phyloP scores from a whole-genome alignment of 495 filamentous ascomycete species.

The Aspergillus affinis region DNA sequence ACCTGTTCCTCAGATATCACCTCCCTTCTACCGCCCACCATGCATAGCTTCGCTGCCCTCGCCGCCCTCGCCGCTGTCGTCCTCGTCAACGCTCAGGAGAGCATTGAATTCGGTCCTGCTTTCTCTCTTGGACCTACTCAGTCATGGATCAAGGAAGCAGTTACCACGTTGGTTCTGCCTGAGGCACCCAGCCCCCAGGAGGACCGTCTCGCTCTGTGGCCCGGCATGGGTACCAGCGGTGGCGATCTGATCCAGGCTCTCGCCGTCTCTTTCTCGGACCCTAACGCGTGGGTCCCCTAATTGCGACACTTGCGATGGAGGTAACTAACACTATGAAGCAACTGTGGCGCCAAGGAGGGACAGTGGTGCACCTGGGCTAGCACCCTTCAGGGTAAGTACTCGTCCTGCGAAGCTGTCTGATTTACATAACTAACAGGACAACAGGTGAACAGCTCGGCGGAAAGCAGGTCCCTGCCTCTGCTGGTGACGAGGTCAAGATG shows the following conservation, averaged over 20 bases:
- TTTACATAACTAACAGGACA: not conserved
- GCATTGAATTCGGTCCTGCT: slow-evolving; percentile 31
- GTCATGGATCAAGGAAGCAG: slow-evolving; percentile 37
- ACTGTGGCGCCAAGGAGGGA: slow-evolving; percentile 31
- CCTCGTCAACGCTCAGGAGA: slow-evolving; percentile 19
- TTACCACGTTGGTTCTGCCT: slow-evolving; percentile 33
- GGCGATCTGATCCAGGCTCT: slow-evolving; percentile 41
- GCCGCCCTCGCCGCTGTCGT: slow-evolving; percentile 16
- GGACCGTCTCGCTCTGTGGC: slow-evolving; percentile 37
- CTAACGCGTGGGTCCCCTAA: slow-evolving; percentile 18
- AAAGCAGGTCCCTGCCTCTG: slow-evolving; percentile 22
- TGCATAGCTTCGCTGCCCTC: slow-evolving; percentile 10
- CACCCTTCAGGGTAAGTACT: slow-evolving; percentile 31
- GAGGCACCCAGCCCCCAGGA: slow-evolving; percentile 27
- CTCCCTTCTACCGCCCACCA: not conserved
- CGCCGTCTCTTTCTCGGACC: slow-evolving; percentile 33
- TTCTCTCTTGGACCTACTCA: slow-evolving; percentile 36
- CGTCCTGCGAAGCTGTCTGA: too few relatives aligned
- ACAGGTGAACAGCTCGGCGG: slow-evolving; percentile 21
- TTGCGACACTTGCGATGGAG: not conserved
- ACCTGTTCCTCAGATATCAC: not conserved
- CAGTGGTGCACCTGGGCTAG: slow-evolving; percentile 41
- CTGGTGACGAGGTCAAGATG: slow-evolving; percentile 26
- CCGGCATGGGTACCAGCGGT: slow-evolving; percentile 38
- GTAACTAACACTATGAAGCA: slow-evolving; percentile 15